Base-by-base conservation (phyloP, 148 eudicot genomes). In the Silene uniflora region DNA sequence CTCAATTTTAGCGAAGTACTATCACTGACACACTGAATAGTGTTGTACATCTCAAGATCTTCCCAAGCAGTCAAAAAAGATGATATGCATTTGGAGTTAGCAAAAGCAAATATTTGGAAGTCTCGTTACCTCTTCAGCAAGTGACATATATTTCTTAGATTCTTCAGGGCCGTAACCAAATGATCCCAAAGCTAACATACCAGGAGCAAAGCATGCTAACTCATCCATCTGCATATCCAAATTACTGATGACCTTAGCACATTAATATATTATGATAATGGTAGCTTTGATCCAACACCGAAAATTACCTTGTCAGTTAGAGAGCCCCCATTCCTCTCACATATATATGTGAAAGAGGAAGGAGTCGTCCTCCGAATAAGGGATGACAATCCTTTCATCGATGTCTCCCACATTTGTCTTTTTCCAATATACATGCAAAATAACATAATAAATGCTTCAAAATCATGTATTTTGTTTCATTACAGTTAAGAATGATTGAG, bases 361-460 rank as follows among this genome's bases (percentile, higher is more conserved):
- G 93, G 98, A 55, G 92, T 91, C 42, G 88, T 89, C 83, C 79
- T 95, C 78, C 90, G 88, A 66, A 95, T 87, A 91, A 95, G 84
- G 83, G 88, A 91, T 80, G 79, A 70, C 72, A 95, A 84, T 54
- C 99, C 99, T 69, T 86, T 87, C 97, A 92, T 95, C 29, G 99
- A 92, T 79, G 66, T 92, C 87, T 95, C 99, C 99, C 99, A 95
- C 99, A 95, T 95, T 8, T 88, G 92, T 83, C 99, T 95, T 90
- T 52, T 77, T 63, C 65, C 77, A 66, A 74, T 72, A 75, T 72
- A 32, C 76, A 76, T n/a, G n/a, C 25, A 42, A 25, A 29, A 56
- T 44, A 62, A 62, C 63, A 14, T 24, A 4, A 3, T 19, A 60
- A 29, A 69, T 27, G 19, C 8, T 27, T 6, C 44, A 29, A 68